phyloP scores from a whole-genome alignment of 176 grass and related monocot species.

The Aegilops longissima region DNA sequence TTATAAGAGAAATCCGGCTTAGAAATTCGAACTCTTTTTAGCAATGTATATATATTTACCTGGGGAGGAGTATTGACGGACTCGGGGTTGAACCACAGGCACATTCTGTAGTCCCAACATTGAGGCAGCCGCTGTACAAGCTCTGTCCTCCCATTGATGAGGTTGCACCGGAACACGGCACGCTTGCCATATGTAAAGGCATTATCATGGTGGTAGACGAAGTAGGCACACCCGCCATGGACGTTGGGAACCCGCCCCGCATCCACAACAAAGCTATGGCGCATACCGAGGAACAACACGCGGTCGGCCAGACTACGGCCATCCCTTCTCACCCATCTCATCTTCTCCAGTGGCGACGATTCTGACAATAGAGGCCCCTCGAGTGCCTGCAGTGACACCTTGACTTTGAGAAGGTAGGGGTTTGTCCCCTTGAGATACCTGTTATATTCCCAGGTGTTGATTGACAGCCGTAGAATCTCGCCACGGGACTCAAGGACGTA shows the following conservation, averaged over 20 bases:
- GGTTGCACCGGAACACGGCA: not conserved
- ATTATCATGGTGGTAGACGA: not conserved
- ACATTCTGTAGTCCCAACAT: not conserved
- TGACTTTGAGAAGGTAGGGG: not conserved
- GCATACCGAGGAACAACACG: not conserved
- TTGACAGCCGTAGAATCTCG: not conserved
- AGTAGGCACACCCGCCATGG: not conserved
- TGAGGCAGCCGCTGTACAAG: not conserved
- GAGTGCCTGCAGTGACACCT: not conserved
- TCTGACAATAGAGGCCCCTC: not conserved
- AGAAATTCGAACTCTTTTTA: too few relatives aligned
- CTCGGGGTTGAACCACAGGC: not conserved
- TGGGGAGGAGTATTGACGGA: not conserved
- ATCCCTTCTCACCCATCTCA: not conserved
- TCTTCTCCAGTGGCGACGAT: not conserved
- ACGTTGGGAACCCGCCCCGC: not conserved
- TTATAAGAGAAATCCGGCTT: not conserved
- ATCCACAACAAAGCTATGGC: not conserved
- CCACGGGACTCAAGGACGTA: not conserved
- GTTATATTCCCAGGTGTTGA: not conserved
- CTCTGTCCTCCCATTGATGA: not conserved
- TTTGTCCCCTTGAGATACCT: too few relatives aligned
- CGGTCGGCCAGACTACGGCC: not conserved
- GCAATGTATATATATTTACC: too few relatives aligned
- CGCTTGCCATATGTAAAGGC: not conserved